Conservation (phyloP, 768 basidiomycete genomes). For the Fistulinella prunicolor region DNA sequence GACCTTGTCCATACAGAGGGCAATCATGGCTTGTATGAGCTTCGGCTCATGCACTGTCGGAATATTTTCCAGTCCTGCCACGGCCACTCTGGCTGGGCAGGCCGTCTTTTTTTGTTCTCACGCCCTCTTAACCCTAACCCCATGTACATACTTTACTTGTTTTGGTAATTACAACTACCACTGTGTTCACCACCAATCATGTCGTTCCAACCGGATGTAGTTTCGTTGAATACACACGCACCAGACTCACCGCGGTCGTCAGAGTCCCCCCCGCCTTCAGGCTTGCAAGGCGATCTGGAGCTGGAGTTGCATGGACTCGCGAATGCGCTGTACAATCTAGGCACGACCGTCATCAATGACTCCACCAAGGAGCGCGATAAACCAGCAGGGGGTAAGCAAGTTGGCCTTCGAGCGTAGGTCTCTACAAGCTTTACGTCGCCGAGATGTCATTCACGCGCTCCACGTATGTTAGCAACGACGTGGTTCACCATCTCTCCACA, state of each 20-base stretch:
- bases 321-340: constrained; percentile 75
- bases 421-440: no score
- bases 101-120: constrained; percentile 22
- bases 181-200: constrained; percentile 1
- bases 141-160: constrained; percentile 12
- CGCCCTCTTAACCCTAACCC: constrained; percentile 21
- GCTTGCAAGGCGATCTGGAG: constrained; percentile 71
- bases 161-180: constrained; percentile 1
- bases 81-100: constrained; percentile 46
- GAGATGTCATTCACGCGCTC: not conserved
- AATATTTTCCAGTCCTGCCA: constrained; percentile 77
- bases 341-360: constrained; percentile 81
- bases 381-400: constrained; percentile 67
- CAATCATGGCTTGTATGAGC: no score
- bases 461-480: constrained; percentile 57
- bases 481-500: constrained; percentile 60
- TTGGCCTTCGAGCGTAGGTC: constrained; percentile 70
- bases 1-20: no score
- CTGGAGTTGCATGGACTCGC: constrained; percentile 73
- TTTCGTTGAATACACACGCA: constrained; percentile 13
- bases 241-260: constrained; percentile 63
- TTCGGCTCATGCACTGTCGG: constrained; percentile 75
- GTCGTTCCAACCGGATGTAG: constrained; percentile 5
- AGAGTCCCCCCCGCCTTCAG: constrained; percentile 67
- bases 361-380: constrained; percentile 78